Evolutionary conservation across 2,329 filamentous ascomycete species (phyloP).

Genomic region (Ceratocystis colombiana): DNA sequence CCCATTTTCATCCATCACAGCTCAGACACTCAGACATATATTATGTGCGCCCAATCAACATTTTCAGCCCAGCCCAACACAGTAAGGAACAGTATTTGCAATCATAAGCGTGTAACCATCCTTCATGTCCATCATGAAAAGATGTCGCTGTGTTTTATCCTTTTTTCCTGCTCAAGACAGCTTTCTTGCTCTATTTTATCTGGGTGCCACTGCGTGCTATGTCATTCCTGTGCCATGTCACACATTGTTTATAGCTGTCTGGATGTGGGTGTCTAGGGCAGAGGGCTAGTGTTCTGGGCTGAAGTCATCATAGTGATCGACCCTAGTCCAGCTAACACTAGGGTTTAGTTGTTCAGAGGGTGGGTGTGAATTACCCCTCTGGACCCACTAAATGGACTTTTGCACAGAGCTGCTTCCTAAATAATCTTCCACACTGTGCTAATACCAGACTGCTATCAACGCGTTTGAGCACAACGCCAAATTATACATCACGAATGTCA

Average conservation of each 20-base stretch:
- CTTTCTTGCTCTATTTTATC: background rate
- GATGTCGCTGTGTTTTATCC: background rate
- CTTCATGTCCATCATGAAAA: background rate
- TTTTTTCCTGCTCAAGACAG: background rate
- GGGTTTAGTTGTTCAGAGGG: background rate
- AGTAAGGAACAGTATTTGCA: background rate
- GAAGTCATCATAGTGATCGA: background rate
- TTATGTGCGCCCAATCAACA: slow-evolving; percentile 7
- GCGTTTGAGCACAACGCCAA: slow-evolving; percentile 7
- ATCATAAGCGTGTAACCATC: slow-evolving; percentile 10
- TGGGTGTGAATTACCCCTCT: background rate
- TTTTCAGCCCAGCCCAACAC: slow-evolving; percentile 1
- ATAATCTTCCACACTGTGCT: background rate
- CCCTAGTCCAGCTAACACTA: background rate
- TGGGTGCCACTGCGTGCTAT: background rate
- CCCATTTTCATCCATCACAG: background rate
- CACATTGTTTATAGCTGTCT: background rate
- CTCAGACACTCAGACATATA: background rate
- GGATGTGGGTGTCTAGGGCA: background rate
- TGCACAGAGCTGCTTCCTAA: background rate
- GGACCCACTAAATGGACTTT: background rate
- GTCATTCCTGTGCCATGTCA: slow-evolving; percentile 5
- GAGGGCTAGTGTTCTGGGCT: background rate
- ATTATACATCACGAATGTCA: slow-evolving; percentile 1
- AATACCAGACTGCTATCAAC: background rate